These are phyloP conservation scores for Balakata baccata DNA, from an alignment of 345 rosid species.

Conservation along the genomic window DNA sequence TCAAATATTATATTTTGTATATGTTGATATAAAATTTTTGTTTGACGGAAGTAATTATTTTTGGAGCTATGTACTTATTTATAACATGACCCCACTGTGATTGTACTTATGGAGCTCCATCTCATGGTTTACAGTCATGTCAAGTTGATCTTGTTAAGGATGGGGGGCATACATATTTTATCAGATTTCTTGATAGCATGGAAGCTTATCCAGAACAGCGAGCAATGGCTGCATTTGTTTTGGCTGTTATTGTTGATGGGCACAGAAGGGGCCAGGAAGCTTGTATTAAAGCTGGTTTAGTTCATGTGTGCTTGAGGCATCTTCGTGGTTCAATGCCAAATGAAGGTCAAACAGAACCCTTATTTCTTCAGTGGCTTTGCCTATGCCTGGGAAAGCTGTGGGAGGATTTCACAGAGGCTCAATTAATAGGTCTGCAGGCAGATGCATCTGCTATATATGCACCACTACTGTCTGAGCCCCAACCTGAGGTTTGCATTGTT, in stretches of 20 bases:
- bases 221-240: conserved; percentile 99
- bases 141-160: conserved; percentile 99
- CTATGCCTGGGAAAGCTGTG: conserved; percentile 96
- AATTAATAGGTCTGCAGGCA: conserved; percentile 68
- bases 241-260: conserved; percentile 98
- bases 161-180: conserved; percentile 91
- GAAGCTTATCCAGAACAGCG: conserved; percentile 99
- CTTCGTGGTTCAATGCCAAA: conserved; percentile 64
- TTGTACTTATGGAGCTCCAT: conserved; percentile 6
- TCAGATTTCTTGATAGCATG: conserved; percentile 88
- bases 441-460: conserved; percentile 67
- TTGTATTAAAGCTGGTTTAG: conserved; percentile 73
- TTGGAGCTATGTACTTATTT: neutral
- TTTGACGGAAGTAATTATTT: neutral
- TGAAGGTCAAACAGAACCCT: conserved; percentile 75
- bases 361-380: conserved; percentile 96
- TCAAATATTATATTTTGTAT: no score
- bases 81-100: neutral
- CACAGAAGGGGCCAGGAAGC: conserved; percentile 97
- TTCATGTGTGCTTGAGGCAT: conserved; percentile 83
- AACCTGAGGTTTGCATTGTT: conserved; percentile 73
- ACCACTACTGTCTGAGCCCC: conserved; percentile 77
- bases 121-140: conserved; percentile 69
- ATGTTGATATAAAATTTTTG: neutral
- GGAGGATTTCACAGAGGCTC: conserved; percentile 97